Conservation (phyloP, 306 rosid genomes). For the Glycine soja region DNA sequence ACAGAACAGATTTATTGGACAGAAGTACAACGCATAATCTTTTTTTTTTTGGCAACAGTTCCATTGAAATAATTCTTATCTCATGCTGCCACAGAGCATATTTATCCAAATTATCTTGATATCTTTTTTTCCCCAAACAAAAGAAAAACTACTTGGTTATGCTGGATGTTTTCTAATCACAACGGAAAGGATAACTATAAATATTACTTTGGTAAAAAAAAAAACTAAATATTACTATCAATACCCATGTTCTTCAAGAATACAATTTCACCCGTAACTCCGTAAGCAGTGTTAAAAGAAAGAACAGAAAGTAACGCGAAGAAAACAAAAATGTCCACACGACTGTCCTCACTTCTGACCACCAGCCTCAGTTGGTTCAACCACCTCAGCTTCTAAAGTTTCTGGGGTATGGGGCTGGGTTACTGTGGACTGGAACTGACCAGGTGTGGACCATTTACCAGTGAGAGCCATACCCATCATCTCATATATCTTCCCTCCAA, state of each 20-base stretch:
- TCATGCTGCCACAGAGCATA: no score
- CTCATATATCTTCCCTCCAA: slow-evolving; percentile 93
- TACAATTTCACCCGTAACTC: not conserved
- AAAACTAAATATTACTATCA: not conserved
- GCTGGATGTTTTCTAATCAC: slow-evolving; percentile 5
- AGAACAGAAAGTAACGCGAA: not conserved
- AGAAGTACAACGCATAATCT: no score
- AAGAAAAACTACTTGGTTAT: no score
- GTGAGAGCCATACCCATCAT: slow-evolving; percentile 89
- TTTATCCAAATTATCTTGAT: no score
- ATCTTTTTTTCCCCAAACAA: no score
- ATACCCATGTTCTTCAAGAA: slow-evolving; percentile 7
- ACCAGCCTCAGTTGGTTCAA: slow-evolving; percentile 70
- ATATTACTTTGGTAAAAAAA: not conserved
- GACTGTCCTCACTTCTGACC: slow-evolving; percentile 61
- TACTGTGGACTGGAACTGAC: slow-evolving; percentile 50
- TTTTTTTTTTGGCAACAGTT: no score
- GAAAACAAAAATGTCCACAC: slow-evolving; percentile 21
- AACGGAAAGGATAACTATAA: slow-evolving; percentile 6
- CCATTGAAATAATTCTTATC: no score
- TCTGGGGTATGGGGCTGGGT: slow-evolving; percentile 44
- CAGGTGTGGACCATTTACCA: slow-evolving; percentile 71
- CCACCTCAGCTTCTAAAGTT: slow-evolving; percentile 67
- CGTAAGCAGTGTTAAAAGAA: not conserved
- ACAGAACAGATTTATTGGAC: no score